Conservation (phyloP, 176 grass and related monocot genomes). For the Coix lacrymajobi region DNA sequence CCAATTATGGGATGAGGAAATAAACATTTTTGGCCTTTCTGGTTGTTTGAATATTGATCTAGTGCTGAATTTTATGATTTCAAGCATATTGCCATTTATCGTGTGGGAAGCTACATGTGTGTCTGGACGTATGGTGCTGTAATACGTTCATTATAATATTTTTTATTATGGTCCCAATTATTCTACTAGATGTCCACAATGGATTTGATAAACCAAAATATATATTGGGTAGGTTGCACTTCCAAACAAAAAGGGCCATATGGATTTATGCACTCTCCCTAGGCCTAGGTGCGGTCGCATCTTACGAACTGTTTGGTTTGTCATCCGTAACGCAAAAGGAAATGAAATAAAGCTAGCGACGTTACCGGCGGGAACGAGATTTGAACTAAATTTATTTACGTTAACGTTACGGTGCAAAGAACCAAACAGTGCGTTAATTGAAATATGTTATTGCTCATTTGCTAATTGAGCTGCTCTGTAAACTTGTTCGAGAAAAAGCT, state of each 20-base stretch:
- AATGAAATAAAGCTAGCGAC: no score
- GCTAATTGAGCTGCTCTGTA: background rate
- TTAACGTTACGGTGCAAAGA: no score
- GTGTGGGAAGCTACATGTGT: background rate
- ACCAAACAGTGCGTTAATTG: no score
- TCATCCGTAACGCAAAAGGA: no score
- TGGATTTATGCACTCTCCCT: background rate
- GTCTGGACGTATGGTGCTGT: background rate
- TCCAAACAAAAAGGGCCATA: background rate
- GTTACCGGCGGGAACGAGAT: no score
- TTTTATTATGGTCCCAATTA: background rate
- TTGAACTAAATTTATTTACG: no score
- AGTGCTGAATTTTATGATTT: background rate
- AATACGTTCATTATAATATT: background rate
- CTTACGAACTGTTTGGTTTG: no score
- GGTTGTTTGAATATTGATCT: background rate
- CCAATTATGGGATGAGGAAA: background rate
- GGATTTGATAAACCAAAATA: background rate
- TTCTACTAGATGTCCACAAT: background rate
- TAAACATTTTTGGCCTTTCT: background rate
- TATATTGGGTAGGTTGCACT: background rate
- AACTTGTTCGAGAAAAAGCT: no score
- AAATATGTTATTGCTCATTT: background rate
- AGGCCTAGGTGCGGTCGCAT: background rate
- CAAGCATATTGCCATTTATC: background rate